Conservation (phyloP, 192 early-diverging fungal species). For the Coemansia brasiliensis region DNA sequence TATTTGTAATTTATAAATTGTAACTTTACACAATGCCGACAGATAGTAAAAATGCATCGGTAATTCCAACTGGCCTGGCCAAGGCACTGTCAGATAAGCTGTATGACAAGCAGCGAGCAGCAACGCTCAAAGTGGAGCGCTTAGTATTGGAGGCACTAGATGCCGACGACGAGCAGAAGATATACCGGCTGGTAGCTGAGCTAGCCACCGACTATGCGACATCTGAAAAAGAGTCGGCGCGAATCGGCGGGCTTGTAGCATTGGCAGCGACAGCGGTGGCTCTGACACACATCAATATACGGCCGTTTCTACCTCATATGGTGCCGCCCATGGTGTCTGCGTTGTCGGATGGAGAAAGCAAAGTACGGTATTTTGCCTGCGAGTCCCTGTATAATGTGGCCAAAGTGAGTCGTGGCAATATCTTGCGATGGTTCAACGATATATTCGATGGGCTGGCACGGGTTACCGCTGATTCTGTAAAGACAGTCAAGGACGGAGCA, state of each 20-base stretch:
- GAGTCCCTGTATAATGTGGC: conserved; percentile 98
- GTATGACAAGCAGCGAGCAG: conserved; percentile 92
- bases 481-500: conserved; percentile 91
- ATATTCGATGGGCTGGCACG: conserved; percentile 96
- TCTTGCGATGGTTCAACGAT: conserved; percentile 91
- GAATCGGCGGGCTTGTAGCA: conserved; percentile 93
- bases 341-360: conserved; percentile 86
- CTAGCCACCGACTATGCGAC: conserved; percentile 89
- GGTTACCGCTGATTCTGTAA: conserved; percentile 81
- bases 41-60: conserved; percentile 5
- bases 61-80: conserved; percentile 55
- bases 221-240: conserved; percentile 77
- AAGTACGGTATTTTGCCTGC: conserved; percentile 97
- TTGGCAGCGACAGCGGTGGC: conserved; percentile 88
- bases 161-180: conserved; percentile 57
- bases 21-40: background rate
- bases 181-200: conserved; percentile 71
- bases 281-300: conserved; percentile 71
- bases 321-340: conserved; percentile 94
- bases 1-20: background rate
- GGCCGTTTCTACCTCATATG: conserved; percentile 70
- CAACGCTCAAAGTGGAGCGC: conserved; percentile 89
- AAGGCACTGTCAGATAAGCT: conserved; percentile 83
- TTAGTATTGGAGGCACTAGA: conserved; percentile 66
- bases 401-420: conserved; percentile 88